Base-by-base conservation (phyloP, 2,329 filamentous ascomycete species). In the Elsinoe fawcettii region DNA sequence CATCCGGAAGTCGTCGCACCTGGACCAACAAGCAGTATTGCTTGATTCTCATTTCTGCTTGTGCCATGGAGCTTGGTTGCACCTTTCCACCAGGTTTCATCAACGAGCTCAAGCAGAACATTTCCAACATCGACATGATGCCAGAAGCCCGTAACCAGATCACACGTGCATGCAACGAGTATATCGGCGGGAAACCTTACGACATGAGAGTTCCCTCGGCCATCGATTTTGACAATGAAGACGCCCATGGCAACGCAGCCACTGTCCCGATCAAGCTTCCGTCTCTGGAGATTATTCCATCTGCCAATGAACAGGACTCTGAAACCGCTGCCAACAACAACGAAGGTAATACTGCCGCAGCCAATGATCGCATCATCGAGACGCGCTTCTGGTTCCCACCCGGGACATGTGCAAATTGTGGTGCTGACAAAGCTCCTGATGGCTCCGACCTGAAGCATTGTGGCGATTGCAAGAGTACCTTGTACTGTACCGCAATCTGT, bases 101-200 rank as follows among this genome's bases (percentile, higher is more conserved):
- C 8, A n/a, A 7, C 18, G 22, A 25, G 11, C 9, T 47, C 18
- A n/a, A 25, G 22, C 23, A 25, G 30, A n/a, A n/a, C n/a, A n/a
- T n/a, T n/a, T n/a, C n/a, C n/a, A n/a, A n/a, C n/a, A n/a, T 32
- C 6, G 30, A 32, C 30, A 6, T 32, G 30, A 32, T 32, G 30
- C 43, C n/a, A 47, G 18, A 32, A 27, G 44, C 44, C 6, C 23
- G 12, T 18, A n/a, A 47, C 3, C 44, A 49, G 44, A 49, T 49
- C 44, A 32, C 5, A 12, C 5, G n/a, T 9, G 44, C 44, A 6
- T 49, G 44, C n/a, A 32, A 32, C 2, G 23, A 32, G 5, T 49
- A 49, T 23, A 25, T 49, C 44, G 27, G 27, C 44, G 44, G 44
- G 20, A 49, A 49, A 32, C 44, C 44, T 23, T 49, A 30, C 44